phyloP scores from a whole-genome alignment of 306 rosid species.

The Phaseolus lunatus region DNA sequence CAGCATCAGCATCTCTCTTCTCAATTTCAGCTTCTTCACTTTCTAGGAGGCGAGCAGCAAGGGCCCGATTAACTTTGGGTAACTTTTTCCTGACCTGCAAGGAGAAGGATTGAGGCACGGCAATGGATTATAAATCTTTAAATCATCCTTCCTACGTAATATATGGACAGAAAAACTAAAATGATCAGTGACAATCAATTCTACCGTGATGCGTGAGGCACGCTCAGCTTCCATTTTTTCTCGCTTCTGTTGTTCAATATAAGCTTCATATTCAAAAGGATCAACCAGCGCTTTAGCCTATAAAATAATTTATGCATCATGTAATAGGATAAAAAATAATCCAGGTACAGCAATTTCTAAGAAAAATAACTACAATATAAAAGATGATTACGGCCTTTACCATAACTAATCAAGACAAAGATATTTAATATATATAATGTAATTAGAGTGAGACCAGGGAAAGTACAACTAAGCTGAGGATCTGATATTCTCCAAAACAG shows the following conservation, averaged over 20 bases:
- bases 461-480: conserved; percentile 12
- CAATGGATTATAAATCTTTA: conserved; percentile 38
- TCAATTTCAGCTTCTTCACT: conserved; percentile 68
- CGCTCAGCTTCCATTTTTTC: conserved; percentile 81
- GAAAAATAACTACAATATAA: conserved; percentile 17
- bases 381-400: conserved; percentile 14
- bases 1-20: conserved; percentile 55
- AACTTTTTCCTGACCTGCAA: conserved; percentile 77
- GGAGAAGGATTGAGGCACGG: conserved; percentile 42
- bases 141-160: conserved; percentile 27
- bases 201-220: conserved; percentile 77
- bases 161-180: conserved; percentile 15
- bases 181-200: conserved; percentile 35
- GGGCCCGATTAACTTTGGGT: conserved; percentile 78
- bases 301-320: conserved; percentile 44
- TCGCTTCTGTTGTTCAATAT: conserved; percentile 67
- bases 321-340: conserved; percentile 34
- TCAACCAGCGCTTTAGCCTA: conserved; percentile 81
- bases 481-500: conserved; percentile 25
- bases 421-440: background rate
- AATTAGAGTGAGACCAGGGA: background rate
- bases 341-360: conserved; percentile 28
- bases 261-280: conserved; percentile 69
- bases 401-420: conserved; percentile 7
- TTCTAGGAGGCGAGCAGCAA: conserved; percentile 72